Percentiles rank a stretch among this genome's conserved stretches.
These are phyloP conservation scores for Sugiyamaella lignohabitans DNA, from an alignment of 805 yeast genomes.

Conservation along the genomic window DNA sequence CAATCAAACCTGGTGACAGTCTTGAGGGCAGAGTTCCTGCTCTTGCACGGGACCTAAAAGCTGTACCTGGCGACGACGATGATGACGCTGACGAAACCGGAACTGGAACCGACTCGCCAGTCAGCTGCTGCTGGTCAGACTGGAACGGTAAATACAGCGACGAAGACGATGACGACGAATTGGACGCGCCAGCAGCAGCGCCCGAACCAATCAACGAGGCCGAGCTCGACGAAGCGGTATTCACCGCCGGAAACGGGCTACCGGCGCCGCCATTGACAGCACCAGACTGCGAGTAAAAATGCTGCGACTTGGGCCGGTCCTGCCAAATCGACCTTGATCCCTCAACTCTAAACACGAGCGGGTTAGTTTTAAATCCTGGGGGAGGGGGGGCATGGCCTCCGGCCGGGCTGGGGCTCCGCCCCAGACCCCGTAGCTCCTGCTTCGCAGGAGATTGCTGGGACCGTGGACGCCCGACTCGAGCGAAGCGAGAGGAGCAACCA, in stretches of 20 bases:
- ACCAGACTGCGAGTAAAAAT: conserved; percentile 10
- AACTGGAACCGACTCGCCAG: neutral
- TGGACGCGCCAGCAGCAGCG: neutral
- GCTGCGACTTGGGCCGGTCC: conserved; percentile 16
- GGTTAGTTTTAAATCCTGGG: no score
- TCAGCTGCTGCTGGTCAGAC: neutral
- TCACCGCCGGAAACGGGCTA: no score
- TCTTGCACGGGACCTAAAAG: conserved; percentile 52
- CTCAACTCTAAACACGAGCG: conserved; percentile 2
- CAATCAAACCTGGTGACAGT: conserved; percentile 32
- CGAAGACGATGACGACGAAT: conserved; percentile 5
- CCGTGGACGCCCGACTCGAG: no score
- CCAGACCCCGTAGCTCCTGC: neutral
- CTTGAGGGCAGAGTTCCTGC: conserved; percentile 77
- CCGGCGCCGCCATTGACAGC: conserved; percentile 7
- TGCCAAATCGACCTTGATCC: conserved; percentile 18
- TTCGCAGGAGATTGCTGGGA: neutral
- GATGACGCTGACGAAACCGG: no score
- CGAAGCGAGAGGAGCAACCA: neutral
- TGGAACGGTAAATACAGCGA: conserved; percentile 11
- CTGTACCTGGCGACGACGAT: conserved; percentile 1
- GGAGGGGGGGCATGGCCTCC: neutral
- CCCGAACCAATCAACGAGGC: no score
- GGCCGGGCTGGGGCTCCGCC: neutral
- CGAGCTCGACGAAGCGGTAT: no score